Conservation (phyloP, 352 stramenopile species). For the Globisporangium recalcitrans region DNA sequence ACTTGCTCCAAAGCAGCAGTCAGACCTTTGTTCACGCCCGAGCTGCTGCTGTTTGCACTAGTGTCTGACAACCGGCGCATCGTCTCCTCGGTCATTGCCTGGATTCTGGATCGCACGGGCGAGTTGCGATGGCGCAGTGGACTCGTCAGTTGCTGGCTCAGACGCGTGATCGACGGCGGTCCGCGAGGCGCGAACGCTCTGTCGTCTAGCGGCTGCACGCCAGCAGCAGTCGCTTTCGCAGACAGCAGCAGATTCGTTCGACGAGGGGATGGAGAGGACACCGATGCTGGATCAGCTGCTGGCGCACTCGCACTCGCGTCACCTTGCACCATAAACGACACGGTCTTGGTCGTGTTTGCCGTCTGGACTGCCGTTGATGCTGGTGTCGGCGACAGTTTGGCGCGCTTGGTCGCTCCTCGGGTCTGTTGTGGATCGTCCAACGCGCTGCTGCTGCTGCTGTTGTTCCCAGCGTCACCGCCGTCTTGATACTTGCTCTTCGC, state of each 20-base stretch:
- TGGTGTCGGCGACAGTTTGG: constrained; percentile 10
- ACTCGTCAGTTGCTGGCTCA: constrained; percentile 20
- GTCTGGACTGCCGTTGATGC: not conserved
- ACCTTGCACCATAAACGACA: constrained; percentile 2
- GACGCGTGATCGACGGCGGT: constrained; percentile 14
- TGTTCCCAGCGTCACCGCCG: constrained; percentile 4
- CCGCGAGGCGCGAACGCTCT: constrained; percentile 14
- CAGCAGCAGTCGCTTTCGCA: constrained; percentile 8
- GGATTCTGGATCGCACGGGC: constrained; percentile 14
- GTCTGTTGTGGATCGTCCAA: constrained; percentile 3
- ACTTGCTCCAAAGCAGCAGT: constrained; percentile 39
- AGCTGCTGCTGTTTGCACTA: not conserved
- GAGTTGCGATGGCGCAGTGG: constrained; percentile 21
- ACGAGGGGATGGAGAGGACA: constrained; percentile 12
- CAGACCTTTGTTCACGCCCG: constrained; percentile 4
- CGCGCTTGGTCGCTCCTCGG: constrained; percentile 7
- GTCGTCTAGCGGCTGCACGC: constrained; percentile 17
- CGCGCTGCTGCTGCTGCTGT: constrained; percentile 1
- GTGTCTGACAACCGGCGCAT: constrained; percentile 17
- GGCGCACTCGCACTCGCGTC: not conserved
- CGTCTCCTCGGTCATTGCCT: constrained; percentile 18
- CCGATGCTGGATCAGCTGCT: not conserved
- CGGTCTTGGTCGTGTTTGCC: not conserved
- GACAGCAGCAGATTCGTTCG: constrained; percentile 11
- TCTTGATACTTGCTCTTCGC: constrained; percentile 49